Percentiles rank a stretch among this genome's conserved stretches.
Evolutionary conservation across 2,329 filamentous ascomycete genomes (phyloP).

Genomic region (Sporothrix sp.): DNA sequence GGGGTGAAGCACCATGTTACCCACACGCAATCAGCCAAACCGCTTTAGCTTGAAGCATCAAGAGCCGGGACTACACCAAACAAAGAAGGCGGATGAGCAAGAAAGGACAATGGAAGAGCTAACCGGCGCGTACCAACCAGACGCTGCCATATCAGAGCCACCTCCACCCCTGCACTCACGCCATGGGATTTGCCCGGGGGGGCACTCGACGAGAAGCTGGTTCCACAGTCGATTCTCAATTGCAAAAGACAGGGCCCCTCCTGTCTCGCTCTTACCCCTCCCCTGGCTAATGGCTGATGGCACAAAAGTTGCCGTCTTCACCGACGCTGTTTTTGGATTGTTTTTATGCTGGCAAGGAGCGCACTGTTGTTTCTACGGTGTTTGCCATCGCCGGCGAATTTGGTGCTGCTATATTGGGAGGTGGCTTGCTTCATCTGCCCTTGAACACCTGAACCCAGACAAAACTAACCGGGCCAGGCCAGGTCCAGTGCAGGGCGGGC

Average conservation of each 20-base stretch:
- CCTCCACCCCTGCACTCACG: slow-evolving; percentile 5
- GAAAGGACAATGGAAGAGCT: neutral
- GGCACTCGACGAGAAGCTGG: neutral
- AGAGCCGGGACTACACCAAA: slow-evolving; percentile 11
- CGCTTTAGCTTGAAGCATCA: neutral
- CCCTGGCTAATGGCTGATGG: too few relatives aligned
- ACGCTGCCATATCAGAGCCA: slow-evolving; percentile 1
- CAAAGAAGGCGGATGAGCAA: slow-evolving; percentile 9
- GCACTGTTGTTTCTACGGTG: neutral
- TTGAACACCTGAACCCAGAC: too few relatives aligned
- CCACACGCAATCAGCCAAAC: slow-evolving; percentile 7
- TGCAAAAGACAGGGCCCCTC: neutral
- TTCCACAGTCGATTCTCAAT: neutral
- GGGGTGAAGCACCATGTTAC: slow-evolving; percentile 3
- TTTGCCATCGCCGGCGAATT: too few relatives aligned
- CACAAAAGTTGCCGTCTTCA: too few relatives aligned
- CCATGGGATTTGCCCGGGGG: slow-evolving; percentile 7
- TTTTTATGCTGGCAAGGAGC: neutral
- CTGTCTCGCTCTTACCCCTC: neutral
- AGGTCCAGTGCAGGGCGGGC: too few relatives aligned
- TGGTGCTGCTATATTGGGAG: too few relatives aligned
- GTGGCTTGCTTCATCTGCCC: too few relatives aligned
- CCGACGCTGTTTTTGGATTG: slow-evolving; percentile 13
- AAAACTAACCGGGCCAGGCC: too few relatives aligned
- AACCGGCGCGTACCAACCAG: neutral